Conservation (phyloP, 305 asterid species). For the Solanum hybrid region DNA sequence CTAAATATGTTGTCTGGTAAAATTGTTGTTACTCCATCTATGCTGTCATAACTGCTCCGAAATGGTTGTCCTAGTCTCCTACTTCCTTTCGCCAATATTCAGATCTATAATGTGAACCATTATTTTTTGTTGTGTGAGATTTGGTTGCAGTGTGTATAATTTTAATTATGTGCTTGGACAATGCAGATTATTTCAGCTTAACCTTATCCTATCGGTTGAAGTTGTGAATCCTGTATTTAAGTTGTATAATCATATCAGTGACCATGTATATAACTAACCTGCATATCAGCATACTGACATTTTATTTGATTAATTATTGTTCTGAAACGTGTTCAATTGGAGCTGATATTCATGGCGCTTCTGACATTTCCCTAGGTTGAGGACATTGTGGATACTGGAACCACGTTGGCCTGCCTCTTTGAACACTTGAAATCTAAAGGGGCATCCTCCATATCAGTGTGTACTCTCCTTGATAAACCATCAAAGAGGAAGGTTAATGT, state of each 20-base stretch:
- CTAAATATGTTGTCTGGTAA: background rate
- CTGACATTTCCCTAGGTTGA: constrained; percentile 46
- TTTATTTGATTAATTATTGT: background rate
- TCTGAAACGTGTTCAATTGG: background rate
- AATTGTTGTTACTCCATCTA: background rate
- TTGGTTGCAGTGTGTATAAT: background rate
- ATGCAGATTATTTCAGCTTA: background rate
- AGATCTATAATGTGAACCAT: background rate
- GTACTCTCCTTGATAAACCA: constrained; percentile 81
- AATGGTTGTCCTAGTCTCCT: background rate
- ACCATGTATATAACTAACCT: background rate
- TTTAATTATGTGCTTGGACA: background rate
- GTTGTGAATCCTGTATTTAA: background rate
- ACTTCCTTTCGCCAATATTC: background rate
- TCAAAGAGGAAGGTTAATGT: constrained; percentile 49
- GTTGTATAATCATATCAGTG: background rate
- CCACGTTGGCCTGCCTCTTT: constrained; percentile 51
- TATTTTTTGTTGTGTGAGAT: background rate
- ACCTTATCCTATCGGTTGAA: background rate
- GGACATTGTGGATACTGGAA: constrained; percentile 92
- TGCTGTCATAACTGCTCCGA: background rate
- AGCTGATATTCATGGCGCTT: background rate
- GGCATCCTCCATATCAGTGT: constrained; percentile 71
- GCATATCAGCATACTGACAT: background rate
- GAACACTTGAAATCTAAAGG: constrained; percentile 72